Percentiles rank a stretch among this genome's conserved stretches.
phyloP scores from a whole-genome alignment of 129 eudicot genomes.

The Pittosporum tobira region DNA sequence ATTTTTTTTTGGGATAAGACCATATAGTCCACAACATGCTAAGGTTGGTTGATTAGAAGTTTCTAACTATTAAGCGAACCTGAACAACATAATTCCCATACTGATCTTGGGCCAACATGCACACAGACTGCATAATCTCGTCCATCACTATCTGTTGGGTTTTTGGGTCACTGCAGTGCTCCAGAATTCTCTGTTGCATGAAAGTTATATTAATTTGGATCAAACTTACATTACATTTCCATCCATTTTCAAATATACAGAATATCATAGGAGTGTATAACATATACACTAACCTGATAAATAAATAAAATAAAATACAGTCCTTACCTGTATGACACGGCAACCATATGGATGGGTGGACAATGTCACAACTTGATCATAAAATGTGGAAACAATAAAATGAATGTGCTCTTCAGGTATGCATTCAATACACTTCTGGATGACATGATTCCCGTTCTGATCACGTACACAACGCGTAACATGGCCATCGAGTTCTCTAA shows the following conservation, averaged over 20 bases:
- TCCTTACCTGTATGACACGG: constrained; percentile 67
- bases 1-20: no score
- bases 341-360: constrained; percentile 91
- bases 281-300: no score
- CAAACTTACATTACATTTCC: not conserved
- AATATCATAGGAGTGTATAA: no score
- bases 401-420: constrained; percentile 75
- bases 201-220: constrained; percentile 2
- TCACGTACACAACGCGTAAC: constrained; percentile 83
- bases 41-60: no score
- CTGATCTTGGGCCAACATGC: constrained; percentile 95
- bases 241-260: not conserved
- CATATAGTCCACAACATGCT: no score
- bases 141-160: constrained; percentile 86
- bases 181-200: constrained; percentile 65
- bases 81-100: constrained; percentile 97
- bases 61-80: constrained; percentile 30
- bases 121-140: constrained; percentile 64
- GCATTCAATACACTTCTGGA: constrained; percentile 81
- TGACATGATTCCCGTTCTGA: constrained; percentile 84
- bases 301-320: not conserved
- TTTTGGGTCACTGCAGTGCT: constrained; percentile 70
- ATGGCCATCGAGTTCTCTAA: constrained; percentile 73
- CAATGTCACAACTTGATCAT: constrained; percentile 74
- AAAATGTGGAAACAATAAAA: constrained; percentile 59